Conservation (phyloP, 2,329 filamentous ascomycete species). For the Dothideomycetes sp. region DNA sequence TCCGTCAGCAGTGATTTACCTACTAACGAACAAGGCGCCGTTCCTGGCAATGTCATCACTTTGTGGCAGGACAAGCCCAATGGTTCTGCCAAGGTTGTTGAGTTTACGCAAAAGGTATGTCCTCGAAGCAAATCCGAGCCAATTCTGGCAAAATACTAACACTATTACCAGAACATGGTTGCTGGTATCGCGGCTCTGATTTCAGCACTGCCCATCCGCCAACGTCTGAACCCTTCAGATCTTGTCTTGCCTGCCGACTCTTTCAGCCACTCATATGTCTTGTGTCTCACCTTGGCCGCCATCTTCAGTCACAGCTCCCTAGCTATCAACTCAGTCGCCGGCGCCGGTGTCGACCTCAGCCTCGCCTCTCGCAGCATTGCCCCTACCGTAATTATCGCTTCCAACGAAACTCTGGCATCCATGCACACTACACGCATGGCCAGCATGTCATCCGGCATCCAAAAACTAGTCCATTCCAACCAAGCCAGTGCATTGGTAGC, state of each 20-base stretch:
- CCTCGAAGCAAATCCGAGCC: no score
- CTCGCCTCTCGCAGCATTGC: slow-evolving; percentile 65
- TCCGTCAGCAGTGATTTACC: slow-evolving; percentile 55
- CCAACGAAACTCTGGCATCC: slow-evolving; percentile 61
- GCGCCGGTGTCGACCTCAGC: slow-evolving; percentile 59
- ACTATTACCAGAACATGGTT: slow-evolving; percentile 57
- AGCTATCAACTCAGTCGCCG: slow-evolving; percentile 80
- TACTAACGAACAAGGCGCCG: slow-evolving; percentile 45
- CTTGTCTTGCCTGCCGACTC: slow-evolving; percentile 78
- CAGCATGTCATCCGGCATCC: slow-evolving; percentile 46
- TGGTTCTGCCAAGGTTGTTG: slow-evolving; percentile 55
- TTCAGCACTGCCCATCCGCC: slow-evolving; percentile 62
- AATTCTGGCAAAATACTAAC: slow-evolving; percentile 10
- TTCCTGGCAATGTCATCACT: slow-evolving; percentile 45
- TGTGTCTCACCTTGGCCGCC: slow-evolving; percentile 71
- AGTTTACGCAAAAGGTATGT: slow-evolving; percentile 62
- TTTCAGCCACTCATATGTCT: slow-evolving; percentile 67
- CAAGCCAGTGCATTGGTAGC: slow-evolving; percentile 61
- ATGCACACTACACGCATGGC: slow-evolving; percentile 56
- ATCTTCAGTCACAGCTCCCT: slow-evolving; percentile 78
- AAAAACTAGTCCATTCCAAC: slow-evolving; percentile 60
- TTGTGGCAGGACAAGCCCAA: slow-evolving; percentile 54
- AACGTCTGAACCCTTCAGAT: slow-evolving; percentile 66
- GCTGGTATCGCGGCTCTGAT: slow-evolving; percentile 74
- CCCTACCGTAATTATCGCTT: slow-evolving; percentile 74